Percentiles rank a stretch among this genome's conserved stretches.
phyloP scores from a whole-genome alignment of 768 basidiomycete species.

The Calocera viscosa region DNA sequence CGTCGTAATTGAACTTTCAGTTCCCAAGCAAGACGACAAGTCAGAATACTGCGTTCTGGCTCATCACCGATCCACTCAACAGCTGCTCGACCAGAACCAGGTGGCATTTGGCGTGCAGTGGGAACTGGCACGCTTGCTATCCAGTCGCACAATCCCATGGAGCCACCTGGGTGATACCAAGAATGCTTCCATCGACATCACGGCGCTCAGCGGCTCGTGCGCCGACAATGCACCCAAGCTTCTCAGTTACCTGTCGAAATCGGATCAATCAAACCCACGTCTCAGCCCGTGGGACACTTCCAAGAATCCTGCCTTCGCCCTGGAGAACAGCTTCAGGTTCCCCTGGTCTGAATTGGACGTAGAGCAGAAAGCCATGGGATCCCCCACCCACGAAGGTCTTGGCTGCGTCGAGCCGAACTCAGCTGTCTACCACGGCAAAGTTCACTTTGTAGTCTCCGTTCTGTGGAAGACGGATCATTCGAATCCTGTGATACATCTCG shows the following conservation, averaged over 20 bases:
- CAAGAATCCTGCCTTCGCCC: constrained; percentile 3
- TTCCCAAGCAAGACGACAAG: too few species aligned
- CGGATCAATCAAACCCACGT: neutral
- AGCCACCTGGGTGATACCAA: constrained; percentile 24
- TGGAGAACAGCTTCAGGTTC: constrained; percentile 22
- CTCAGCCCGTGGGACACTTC: neutral
- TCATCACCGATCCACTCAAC: constrained; percentile 15
- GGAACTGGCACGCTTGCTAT: constrained; percentile 39
- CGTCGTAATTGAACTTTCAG: too few species aligned
- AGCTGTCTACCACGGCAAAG: constrained; percentile 49
- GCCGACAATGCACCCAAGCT: constrained; percentile 25
- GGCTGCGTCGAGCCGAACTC: constrained; percentile 28
- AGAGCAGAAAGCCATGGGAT: constrained; percentile 35
- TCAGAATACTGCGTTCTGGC: constrained; percentile 10
- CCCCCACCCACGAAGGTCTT: constrained; percentile 31
- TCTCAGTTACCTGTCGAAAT: constrained; percentile 15
- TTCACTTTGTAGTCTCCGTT: constrained; percentile 38
- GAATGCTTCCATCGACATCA: constrained; percentile 19
- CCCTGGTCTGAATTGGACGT: constrained; percentile 53
- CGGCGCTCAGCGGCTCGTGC: constrained; percentile 25
- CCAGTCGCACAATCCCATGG: constrained; percentile 24
- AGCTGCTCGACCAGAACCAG: constrained; percentile 22
- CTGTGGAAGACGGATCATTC: constrained; percentile 23
- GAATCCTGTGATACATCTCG: constrained; percentile 34
- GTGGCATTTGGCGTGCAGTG: constrained; percentile 41